Base-by-base conservation (phyloP, 306 rosid species). In the Pachyrhizus erosus region DNA sequence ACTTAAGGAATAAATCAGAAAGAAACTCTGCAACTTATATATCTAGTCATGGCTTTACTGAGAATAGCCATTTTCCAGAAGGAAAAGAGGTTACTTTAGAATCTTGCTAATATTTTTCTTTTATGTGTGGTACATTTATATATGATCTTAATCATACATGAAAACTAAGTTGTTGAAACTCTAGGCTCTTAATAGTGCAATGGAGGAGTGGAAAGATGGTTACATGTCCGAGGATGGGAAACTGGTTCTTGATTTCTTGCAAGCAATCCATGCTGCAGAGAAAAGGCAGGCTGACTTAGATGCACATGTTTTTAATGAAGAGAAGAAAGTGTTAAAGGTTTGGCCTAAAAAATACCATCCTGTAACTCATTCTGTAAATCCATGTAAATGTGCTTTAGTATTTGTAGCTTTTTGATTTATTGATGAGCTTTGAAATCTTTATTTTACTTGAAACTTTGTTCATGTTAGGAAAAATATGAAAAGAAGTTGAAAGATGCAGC, bases 181-280 rank as follows among this genome's bases (percentile, higher is more conserved):
- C 72, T 70, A 96, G 98, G 96, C 70, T 73, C 80, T 72, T 37
- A 69, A 52, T 81, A 76, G 61, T 92, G 88, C 89, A 21, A 68
- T 75, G 76, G 92, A 91, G 79, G 94, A 77, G 75, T 70, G 84
- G 82, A 83, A 88, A 55, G 93, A 89, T 85, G 91, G 88, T 57
- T 88, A 91, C 86, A 74, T 90, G 69, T 77, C 96, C 65, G 89
- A 93, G 87, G 96, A 93, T 90, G 98, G 98, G 64, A 92, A 90
- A 43, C 82, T 96, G 87, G 88, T 93, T 75, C 74, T 92, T 76
- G 97, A 92, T 86, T 96, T 96, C 86, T 79, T 96, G 81, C 88
- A 92, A 91, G 89, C 97, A 82, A 91, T 96, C 88, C 99, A 96
- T 87, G 87, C 96, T 77, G 98, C 96, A 12, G 98, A 93, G 86